phyloP scores from a whole-genome alignment of 176 grass and related monocot species.

The Carex parvula region DNA sequence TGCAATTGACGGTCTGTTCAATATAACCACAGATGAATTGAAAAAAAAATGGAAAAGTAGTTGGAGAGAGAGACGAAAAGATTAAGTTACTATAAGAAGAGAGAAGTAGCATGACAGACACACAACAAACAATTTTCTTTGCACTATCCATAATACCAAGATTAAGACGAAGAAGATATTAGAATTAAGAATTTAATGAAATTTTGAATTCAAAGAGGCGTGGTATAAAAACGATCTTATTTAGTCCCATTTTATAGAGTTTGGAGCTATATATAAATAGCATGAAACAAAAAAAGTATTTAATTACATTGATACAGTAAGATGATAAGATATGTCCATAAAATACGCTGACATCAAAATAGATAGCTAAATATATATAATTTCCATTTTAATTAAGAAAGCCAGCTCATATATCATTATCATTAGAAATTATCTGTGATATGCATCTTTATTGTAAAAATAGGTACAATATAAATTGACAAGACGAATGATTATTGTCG shows the following conservation, averaged over 20 bases:
- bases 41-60: too few relatives aligned
- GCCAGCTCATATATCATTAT: too few relatives aligned
- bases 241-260: not conserved
- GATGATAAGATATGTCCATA: not conserved
- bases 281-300: not conserved
- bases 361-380: too few relatives aligned
- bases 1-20: too few relatives aligned
- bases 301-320: not conserved
- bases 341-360: not conserved
- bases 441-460: too few relatives aligned
- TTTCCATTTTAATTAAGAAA: too few relatives aligned
- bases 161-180: not conserved
- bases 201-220: not conserved
- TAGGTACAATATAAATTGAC: too few relatives aligned
- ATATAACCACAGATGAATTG: too few relatives aligned
- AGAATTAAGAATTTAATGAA: not conserved
- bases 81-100: not conserved
- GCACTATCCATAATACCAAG: not conserved
- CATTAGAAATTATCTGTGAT: too few relatives aligned
- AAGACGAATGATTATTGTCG: too few relatives aligned
- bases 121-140: not conserved
- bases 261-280: not conserved
- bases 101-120: not conserved
- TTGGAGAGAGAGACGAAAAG: not conserved
- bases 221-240: not conserved